phyloP scores from a whole-genome alignment of 352 stramenopile genomes.

The Phytopythium kandeliae region DNA sequence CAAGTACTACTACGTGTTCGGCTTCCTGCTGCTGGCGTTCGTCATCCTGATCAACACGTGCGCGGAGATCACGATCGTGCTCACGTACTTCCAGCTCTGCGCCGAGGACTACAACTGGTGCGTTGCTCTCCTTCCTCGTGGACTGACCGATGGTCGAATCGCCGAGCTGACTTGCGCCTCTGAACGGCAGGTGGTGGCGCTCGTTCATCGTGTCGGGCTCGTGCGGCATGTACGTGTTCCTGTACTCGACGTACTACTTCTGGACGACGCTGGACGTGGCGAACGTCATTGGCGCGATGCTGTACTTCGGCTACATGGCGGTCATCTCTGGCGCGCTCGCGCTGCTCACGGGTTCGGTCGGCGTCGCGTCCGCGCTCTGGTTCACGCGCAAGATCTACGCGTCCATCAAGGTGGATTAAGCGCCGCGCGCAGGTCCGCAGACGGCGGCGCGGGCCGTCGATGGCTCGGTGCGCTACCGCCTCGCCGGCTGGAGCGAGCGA shows the following conservation, averaged over 20 bases:
- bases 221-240: conserved; percentile 97
- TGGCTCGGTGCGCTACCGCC: not conserved
- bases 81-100: conserved; percentile 99
- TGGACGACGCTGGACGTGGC: conserved; percentile 93
- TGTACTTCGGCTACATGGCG: conserved; percentile 99
- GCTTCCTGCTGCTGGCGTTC: conserved; percentile 98
- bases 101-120: conserved; percentile 99
- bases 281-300: conserved; percentile 88
- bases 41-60: conserved; percentile 98
- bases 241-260: conserved; percentile 99
- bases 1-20: conserved; percentile 99
- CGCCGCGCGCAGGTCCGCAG: not conserved
- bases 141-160: no score
- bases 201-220: conserved; percentile 97
- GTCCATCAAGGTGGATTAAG: conserved; percentile 96
- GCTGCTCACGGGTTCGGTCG: conserved; percentile 95
- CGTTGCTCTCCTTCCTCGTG: conserved; percentile 9
- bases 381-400: conserved; percentile 99
- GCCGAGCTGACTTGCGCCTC: no score
- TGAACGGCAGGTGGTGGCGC: conserved; percentile 98
- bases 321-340: conserved; percentile 96
- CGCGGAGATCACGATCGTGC: conserved; percentile 99
- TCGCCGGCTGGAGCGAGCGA: no score
- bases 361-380: conserved; percentile 96
- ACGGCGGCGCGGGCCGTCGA: not conserved